Base-by-base conservation (phyloP, 2,329 filamentous ascomycete genomes). In the Fusarium ramigenum region DNA sequence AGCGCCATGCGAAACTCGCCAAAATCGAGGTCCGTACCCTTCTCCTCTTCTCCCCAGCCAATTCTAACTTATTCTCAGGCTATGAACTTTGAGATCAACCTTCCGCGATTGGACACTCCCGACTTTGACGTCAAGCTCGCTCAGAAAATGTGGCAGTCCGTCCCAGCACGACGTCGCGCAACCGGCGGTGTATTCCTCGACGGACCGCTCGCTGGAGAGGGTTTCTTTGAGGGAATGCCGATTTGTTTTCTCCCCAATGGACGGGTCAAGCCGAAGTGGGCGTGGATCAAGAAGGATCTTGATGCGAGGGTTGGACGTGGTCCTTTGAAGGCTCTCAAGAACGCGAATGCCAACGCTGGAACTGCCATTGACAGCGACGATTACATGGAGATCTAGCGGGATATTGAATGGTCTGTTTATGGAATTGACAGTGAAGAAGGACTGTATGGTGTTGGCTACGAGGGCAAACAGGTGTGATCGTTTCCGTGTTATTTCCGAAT, bases 201-300 rank as follows among this genome's bases (percentile, higher is more conserved):
- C 2, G 70, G 70, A 1, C 70, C 70, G 4, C 59, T 73, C 4
- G 54, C 58, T 10, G 67, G 43, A 18, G 43, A 72, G 4, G 66
- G 70, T 7, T 36, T 40, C 12, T n/a, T 59, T 16, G 15, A 50
- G 0, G 70, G 70, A 1, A 60, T 72, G 47, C 66, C 70, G 1
- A 19, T 10, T 2, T 43, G 64, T 0, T 73, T 72, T 2, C 44
- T 68, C 19, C 30, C 21, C 1, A 72, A 47, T 10, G 70, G 70
- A 9, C 70, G 70, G 0, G 30, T 72, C 42, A 68, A 53, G 58
- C 57, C 32, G 12, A 49, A 39, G 23, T 46, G 30, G 28, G 16
- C 40, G 34, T 73, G 70, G 66, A 52, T 73, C 2, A 28, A 66
- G 40, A 74, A 63, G 9, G 46, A 47, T 14, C 49, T 68, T 9